phyloP scores from a whole-genome alignment of 306 rosid species.

The Senna siamea region DNA sequence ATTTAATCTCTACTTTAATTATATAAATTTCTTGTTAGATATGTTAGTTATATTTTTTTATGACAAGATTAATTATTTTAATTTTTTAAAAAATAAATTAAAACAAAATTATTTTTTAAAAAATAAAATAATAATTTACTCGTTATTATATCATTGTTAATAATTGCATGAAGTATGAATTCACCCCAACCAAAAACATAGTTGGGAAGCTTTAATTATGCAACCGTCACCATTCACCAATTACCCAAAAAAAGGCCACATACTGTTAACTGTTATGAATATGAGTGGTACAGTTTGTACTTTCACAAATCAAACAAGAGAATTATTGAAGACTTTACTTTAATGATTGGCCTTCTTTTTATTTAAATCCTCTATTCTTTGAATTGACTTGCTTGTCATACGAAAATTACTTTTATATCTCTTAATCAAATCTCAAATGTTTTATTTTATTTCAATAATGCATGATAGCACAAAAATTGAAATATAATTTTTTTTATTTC shows the following conservation, averaged over 20 bases:
- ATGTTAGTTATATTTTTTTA: no score
- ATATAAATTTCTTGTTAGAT: no score
- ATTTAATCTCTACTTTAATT: no score
- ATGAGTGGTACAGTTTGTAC: not conserved
- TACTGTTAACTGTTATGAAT: not conserved
- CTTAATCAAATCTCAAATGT: not conserved
- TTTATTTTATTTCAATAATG: not conserved
- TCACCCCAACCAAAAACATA: not conserved
- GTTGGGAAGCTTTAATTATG: not conserved
- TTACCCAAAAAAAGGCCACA: not conserved
- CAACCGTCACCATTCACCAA: not conserved
- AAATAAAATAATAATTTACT: no score
- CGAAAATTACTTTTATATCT: not conserved
- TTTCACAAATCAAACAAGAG: not conserved
- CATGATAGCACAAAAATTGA: no score
- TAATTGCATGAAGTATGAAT: constrained; percentile 12
- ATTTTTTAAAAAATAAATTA: no score
- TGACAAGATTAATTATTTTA: no score
- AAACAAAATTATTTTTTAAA: no score
- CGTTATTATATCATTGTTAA: not conserved
- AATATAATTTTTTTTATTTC: no score
- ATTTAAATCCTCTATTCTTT: not conserved
- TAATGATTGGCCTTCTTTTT: not conserved
- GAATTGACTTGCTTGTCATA: not conserved
- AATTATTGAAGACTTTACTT: not conserved